Evolutionary conservation across 208 protist species (phyloP), one percentile per base, ranked within the genome.

Genomic region (Naegleria gruberi): DNA sequence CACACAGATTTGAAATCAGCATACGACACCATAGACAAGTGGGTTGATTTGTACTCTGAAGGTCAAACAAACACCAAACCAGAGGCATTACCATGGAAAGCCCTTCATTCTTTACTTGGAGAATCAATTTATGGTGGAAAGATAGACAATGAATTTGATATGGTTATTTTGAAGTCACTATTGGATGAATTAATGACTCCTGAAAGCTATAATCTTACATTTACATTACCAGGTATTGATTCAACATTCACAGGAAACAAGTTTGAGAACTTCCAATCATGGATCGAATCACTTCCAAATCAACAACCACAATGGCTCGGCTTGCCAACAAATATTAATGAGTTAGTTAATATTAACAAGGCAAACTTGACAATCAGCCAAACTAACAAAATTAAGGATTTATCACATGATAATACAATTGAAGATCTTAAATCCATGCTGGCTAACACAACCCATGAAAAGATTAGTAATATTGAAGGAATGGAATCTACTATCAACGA

Each of bases 71-170:
- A 95, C 86, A 88, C 96, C 4, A 81, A 92, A 46, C 93, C 94
- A 46, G 94, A 94, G 17, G 82, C 92, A 30, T 94, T 99, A 34
- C 96, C 97, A 57, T 99, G 98, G 98, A 90, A 93, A 26, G 98
- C 98, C 23, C 90, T 99, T 43, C 95, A 95, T 37, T 93, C 93
- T 19, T 96, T 99, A 83, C 93, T 99, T 15, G 94, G 94, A 26
- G 92, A 95, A 34, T 97, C 96, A 6, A 94, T 99, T 42, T 99
- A 99, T 93, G 98, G 98, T 89, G 98, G 98, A 40, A 95, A 97
- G 89, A 94, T 99, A 30, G 98, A 98, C 92, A 99, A 99, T 94
- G 94, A 95, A n/a, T 99, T 98, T 92, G 98, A 99, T 91, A 94
- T 97, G 93, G 94, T 96, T 86, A 90, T 99, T 1, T 91, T 99